Base-by-base conservation (phyloP, 345 rosid genomes). In the Clausena lansium region DNA sequence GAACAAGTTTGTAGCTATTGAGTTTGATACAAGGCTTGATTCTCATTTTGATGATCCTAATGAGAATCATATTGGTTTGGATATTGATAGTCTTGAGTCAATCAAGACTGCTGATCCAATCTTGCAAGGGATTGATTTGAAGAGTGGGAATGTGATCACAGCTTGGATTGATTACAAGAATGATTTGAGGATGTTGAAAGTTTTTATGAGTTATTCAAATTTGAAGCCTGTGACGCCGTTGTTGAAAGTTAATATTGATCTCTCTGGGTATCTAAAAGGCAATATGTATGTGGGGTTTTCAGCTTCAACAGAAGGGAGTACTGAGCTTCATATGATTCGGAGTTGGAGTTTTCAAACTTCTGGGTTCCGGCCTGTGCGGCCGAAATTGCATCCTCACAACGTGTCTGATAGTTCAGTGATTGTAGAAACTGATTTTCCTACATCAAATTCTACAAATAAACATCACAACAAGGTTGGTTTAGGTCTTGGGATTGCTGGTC, bases 271-370 rank as follows among this genome's bases (percentile, higher is more conserved):
- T 70, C 89, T 93, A 38, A 85, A 85, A 60, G 91, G 86, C 65
- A 77, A 61, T 57, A 88, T 87, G 92, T 91, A 86, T 47, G 93
- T 85, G 38, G 99, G 99, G 7, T 94, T 97, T 79, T 89, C 99
- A 0, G 99, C 92, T 36, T 93, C 99, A 39, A 94, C 96, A 2
- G 99, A 97, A 84, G 97, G 98, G 55, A 94, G 97, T 75, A 94
- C 99, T 6, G 98, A 94, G 88, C 79, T 91, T 79, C 99, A 97
- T 81, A 74, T 86, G 78, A 83, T 97, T 25, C 73, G 85, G 75
- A 92, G 79, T 70, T 94, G 99, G 99, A 91, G 90, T 77, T 94
- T 97, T 81, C 77, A 66, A 73, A 91, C 92, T 6, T 88, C 80
- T 14, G 97, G 95, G 14, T 91, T 93, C 77, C 75, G 76, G 80